phyloP scores from a whole-genome alignment of 306 rosid species.

The Lathyrus aphaca region DNA sequence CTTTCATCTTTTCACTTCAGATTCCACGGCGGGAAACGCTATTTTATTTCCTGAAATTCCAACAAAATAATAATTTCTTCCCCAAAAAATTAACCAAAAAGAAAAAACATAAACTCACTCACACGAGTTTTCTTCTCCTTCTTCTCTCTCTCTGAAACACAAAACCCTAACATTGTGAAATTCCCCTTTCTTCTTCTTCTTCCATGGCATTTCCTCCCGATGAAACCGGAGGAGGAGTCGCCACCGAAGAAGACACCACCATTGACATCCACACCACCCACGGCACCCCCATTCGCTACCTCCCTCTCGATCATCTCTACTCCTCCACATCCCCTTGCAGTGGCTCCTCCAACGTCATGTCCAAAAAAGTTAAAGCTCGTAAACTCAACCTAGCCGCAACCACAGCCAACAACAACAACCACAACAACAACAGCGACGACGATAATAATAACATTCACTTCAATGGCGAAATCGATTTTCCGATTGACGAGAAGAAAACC shows the following conservation, averaged over 20 bases:
- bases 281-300: slow-evolving; percentile 77
- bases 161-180: slow-evolving; percentile 32
- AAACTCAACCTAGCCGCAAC: slow-evolving; percentile 41
- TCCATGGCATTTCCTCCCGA: slow-evolving; percentile 56
- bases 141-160: not conserved
- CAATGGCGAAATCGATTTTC: slow-evolving; percentile 7
- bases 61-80: too few relatives aligned
- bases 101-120: not conserved
- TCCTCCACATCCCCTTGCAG: slow-evolving; percentile 90
- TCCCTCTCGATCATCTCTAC: slow-evolving; percentile 87
- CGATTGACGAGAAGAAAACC: slow-evolving; percentile 12
- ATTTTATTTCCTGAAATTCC: too few relatives aligned
- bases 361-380: slow-evolving; percentile 90
- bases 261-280: slow-evolving; percentile 58
- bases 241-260: slow-evolving; percentile 56
- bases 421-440: not conserved
- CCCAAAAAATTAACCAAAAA: too few relatives aligned
- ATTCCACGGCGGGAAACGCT: too few relatives aligned
- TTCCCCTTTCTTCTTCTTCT: slow-evolving; percentile 10
- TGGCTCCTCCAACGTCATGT: slow-evolving; percentile 91
- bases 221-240: slow-evolving; percentile 8
- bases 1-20: too few relatives aligned
- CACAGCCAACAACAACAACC: not conserved
- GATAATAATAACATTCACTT: not conserved
- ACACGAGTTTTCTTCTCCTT: not conserved